Evolutionary conservation across 169 alveolate genomes (phyloP).

Genomic region (Besnoitia besnoiti): DNA sequence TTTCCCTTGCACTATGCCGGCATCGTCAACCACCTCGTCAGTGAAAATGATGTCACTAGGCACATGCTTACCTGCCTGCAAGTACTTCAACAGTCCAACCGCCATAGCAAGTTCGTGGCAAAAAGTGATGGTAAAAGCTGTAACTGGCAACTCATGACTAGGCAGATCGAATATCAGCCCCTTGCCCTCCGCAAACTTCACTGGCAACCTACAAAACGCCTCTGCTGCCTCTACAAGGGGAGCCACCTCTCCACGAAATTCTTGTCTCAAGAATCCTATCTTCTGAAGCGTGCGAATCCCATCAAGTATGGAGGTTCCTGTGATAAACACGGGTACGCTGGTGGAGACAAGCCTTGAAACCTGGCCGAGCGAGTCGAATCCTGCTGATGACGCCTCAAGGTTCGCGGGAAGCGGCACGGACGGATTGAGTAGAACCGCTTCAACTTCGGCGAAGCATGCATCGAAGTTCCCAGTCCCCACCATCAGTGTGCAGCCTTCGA

Average conservation of each 20-base stretch:
- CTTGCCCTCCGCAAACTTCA: not conserved
- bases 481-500: not conserved
- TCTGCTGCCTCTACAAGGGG: not conserved
- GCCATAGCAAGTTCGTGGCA: not conserved
- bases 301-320: constrained; percentile 22
- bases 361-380: constrained; percentile 48
- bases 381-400: constrained; percentile 33
- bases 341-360: constrained; percentile 4
- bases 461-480: constrained; percentile 53
- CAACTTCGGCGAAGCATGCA: constrained; percentile 4
- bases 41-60: not conserved
- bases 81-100: not conserved
- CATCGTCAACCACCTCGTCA: not conserved
- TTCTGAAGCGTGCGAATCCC: constrained; percentile 4
- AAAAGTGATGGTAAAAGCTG: not conserved
- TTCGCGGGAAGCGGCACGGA: constrained; percentile 52
- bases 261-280: not conserved
- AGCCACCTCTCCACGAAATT: not conserved
- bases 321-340: constrained; percentile 13
- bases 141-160: not conserved
- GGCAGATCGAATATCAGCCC: not conserved
- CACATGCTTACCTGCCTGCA: not conserved
- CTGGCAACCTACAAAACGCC: not conserved
- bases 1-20: not conserved
- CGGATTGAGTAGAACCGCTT: constrained; percentile 1